Evolutionary conservation across 2,329 filamentous ascomycete species (phyloP).

Genomic region (Epichloe aotearoae): DNA sequence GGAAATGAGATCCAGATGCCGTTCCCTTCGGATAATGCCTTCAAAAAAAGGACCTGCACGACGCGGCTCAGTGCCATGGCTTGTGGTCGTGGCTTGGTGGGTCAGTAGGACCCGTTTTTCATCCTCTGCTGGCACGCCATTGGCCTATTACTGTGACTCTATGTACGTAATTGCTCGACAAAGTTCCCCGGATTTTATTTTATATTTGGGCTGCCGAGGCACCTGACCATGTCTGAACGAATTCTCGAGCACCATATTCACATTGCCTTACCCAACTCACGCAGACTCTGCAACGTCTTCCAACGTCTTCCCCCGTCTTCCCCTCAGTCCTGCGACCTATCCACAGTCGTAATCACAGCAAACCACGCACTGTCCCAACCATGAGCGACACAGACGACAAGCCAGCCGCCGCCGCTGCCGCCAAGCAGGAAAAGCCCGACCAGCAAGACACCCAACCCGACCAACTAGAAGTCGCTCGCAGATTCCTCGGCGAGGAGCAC

Average conservation of each 20-base stretch:
- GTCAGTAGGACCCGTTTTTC: neutral
- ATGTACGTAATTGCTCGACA: no score
- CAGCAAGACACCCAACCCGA: conserved; percentile 13
- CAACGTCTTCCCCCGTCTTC: neutral
- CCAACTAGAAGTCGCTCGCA: conserved; percentile 49
- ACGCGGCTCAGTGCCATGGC: no score
- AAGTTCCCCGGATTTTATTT: no score
- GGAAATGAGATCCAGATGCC: no score
- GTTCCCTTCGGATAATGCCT: no score
- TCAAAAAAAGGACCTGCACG: no score
- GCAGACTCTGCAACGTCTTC: neutral
- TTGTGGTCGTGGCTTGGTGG: no score
- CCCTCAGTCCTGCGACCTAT: neutral
- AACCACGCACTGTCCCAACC: neutral
- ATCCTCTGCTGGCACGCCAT: neutral
- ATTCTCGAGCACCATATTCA: no score
- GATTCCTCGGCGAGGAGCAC: conserved; percentile 62
- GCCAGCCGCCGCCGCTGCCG: conserved; percentile 8
- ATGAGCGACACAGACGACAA: conserved; percentile 22
- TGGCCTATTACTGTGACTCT: neutral
- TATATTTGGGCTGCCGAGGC: neutral
- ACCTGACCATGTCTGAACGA: neutral
- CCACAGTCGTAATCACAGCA: neutral
- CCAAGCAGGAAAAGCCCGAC: conserved; percentile 3
- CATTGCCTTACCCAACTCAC: no score